Base-by-base conservation (phyloP, 2,329 filamentous ascomycete species). In the Trichoderma polysporum region DNA sequence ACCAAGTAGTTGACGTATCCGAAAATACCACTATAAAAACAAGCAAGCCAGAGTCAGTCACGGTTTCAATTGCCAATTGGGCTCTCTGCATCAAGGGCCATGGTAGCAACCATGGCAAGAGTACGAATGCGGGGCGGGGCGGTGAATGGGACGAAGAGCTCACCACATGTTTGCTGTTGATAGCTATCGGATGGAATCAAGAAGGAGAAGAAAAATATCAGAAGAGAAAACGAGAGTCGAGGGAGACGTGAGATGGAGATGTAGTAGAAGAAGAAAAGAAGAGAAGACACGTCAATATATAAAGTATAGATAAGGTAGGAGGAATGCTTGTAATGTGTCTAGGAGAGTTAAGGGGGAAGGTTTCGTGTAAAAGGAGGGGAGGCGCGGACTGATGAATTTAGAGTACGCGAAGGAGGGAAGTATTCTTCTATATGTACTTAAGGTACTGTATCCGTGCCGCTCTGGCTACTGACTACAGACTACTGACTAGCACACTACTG, bases 1-100 rank as follows among this genome's bases (percentile, higher is more conserved):
- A 98, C 93, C 80, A 98, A 85, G 84, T 98, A 98, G 86, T 98
- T 98, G 85, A 98, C 92, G 87, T 98, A 98, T 76, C 94, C 94
- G 84, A 98, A 96, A 82, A 95, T 96, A 81, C 92, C 92, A 90
- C 92, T 94, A 71, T 69, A 27, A 58, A 17, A 39, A 25, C 68
- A 68, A 67, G 69, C 59, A 69, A 66, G 47, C 53, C 69, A 69
- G 53, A 57, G 70, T 79, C 71, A 78, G 76, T 71, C 25, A 33
- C 45, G 66, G 39, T 59, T n/a, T 64, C 58, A 66, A 61, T 60
- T 61, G 56, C 31, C 61, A 63, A 62, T 60, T 66, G 33, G 17
- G 27, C 29, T 37, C 35, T 31, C 19, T 8, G 39, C 45, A 13
- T 22, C 13, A 41, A 29, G 19, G 50, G 25, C 29, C 25, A 47